Evolutionary conservation across 495 filamentous ascomycete species (phyloP).

Genomic region (Talaromyces borbonicus): DNA sequence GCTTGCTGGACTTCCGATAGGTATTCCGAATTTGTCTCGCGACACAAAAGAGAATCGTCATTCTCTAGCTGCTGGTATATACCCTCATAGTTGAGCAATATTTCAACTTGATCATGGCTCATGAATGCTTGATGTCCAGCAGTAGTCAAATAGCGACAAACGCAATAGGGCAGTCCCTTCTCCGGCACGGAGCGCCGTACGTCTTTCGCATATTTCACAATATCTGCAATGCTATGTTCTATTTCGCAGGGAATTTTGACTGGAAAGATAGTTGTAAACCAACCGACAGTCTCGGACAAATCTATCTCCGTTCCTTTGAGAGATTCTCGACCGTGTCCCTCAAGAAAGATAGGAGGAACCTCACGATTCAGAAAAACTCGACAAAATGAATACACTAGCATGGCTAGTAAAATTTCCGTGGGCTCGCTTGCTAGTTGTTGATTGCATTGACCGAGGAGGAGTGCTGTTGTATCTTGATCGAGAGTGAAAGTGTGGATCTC

Average conservation of each 20-base stretch:
- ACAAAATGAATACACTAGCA: constrained; percentile 26
- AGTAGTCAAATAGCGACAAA: constrained; percentile 10
- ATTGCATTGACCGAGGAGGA: constrained; percentile 21
- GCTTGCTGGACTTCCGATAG: constrained; percentile 7
- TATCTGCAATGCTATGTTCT: neutral
- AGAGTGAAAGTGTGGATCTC: constrained; percentile 21
- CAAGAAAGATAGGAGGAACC: constrained; percentile 30
- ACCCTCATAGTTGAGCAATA: constrained; percentile 52
- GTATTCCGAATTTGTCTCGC: no score
- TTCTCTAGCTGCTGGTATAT: constrained; percentile 44
- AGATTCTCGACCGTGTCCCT: constrained; percentile 36
- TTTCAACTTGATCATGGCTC: constrained; percentile 42
- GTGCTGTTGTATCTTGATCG: constrained; percentile 19
- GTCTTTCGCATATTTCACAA: constrained; percentile 13
- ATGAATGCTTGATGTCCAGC: constrained; percentile 10
- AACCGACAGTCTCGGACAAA: constrained; percentile 35
- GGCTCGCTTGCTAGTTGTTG: constrained; percentile 27
- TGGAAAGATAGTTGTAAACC: constrained; percentile 33
- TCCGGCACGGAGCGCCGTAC: constrained; percentile 10
- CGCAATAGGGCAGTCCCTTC: constrained; percentile 22
- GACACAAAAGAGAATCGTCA: constrained; percentile 41
- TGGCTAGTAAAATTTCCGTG: constrained; percentile 31
- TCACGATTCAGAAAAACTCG: constrained; percentile 28
- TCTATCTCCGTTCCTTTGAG: constrained; percentile 26
- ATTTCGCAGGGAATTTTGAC: constrained; percentile 4